Evolutionary conservation across 768 basidiomycete genomes (phyloP), one percentile per base, ranked within the genome.

Genomic region (Rhizopogon salebrosus): DNA sequence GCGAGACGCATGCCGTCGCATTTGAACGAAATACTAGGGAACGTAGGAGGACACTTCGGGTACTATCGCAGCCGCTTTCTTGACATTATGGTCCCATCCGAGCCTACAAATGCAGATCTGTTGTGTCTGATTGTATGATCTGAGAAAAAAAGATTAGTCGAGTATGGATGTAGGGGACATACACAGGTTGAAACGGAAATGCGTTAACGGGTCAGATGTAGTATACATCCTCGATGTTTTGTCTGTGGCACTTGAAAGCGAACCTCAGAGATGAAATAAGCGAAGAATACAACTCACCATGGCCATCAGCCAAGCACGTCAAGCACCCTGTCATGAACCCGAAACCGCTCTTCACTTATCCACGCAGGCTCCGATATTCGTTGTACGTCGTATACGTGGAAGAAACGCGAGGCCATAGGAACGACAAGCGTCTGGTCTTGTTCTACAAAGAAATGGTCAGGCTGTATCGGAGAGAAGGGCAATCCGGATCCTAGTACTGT

Each of bases 201-300:
- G 92, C 82, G 62, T 98, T 97, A 55, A 98, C 95, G 0, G 95
- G 94, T 83, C 92, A 98, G 20, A 98, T 94, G 59, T 94, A 89
- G 67, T 99, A 95, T 13, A 89, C 87, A 37, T 90, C 92, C 35
- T 90, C 86, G 55, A 93, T 84, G 4, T 89, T 84, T 64, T 92
- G 88, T 4, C 95, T 80, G 63, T 99, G 95, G 78, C 76, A 3
- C 80, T 81, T 2, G 90, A 84, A 58, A 98, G 92, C 60, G 97
- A 95, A 13, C 22, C 27, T 3, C 26, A 20, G 26, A 37, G 49
- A 37, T 20, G 41, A 56, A 38, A 48, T 6, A 39, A 39, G 20
- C 7, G 3, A 5, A n/a, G 6, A 62, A 3, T 4, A 29, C 22
- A 24, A 41, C 77, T 38, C 56, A 89, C 94, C 95, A 72, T 93